These are phyloP conservation scores for Schwanniomyces etchellsii DNA, from an alignment of 1,139 yeast species.

Conservation along the genomic window DNA sequence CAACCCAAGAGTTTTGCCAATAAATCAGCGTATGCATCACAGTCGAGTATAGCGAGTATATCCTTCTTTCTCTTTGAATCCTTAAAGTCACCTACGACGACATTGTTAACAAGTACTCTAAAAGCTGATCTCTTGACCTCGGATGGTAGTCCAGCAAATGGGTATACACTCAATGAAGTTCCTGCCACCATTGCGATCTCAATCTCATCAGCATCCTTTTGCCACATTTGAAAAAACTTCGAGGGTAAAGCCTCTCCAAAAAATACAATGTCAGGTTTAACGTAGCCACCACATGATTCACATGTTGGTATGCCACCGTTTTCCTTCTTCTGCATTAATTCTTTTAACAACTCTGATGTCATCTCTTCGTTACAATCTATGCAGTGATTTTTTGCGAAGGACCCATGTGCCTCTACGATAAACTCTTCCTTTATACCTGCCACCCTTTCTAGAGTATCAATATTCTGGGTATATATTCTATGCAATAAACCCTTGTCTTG, in stretches of 20 bases:
- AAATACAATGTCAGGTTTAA: constrained; percentile 90
- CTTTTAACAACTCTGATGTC: constrained; percentile 44
- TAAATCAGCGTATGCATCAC: constrained; percentile 56
- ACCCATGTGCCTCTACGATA: constrained; percentile 91
- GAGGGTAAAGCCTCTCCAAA: constrained; percentile 84
- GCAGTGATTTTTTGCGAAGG: constrained; percentile 82
- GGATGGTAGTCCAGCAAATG: constrained; percentile 79
- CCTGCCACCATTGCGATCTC: constrained; percentile 88
- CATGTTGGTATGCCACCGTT: constrained; percentile 48
- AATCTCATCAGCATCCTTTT: constrained; percentile 52
- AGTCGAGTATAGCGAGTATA: constrained; percentile 50
- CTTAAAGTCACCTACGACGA: constrained; percentile 68
- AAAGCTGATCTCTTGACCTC: constrained; percentile 46
- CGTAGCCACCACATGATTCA: constrained; percentile 58
- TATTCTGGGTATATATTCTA: constrained; percentile 85
- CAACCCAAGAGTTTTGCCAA: constrained; percentile 60
- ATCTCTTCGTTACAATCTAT: constrained; percentile 62
- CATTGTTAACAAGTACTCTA: constrained; percentile 69
- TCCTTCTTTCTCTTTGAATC: constrained; percentile 49
- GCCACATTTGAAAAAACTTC: constrained; percentile 64
- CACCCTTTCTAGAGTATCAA: constrained; percentile 82
- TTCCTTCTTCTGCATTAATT: constrained; percentile 24
- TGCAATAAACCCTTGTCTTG: constrained; percentile 57
- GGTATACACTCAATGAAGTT: constrained; percentile 81
- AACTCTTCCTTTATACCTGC: constrained; percentile 67